Conservation (phyloP, 139 green algal species). For the Chlamydomonas schloesseri region DNA sequence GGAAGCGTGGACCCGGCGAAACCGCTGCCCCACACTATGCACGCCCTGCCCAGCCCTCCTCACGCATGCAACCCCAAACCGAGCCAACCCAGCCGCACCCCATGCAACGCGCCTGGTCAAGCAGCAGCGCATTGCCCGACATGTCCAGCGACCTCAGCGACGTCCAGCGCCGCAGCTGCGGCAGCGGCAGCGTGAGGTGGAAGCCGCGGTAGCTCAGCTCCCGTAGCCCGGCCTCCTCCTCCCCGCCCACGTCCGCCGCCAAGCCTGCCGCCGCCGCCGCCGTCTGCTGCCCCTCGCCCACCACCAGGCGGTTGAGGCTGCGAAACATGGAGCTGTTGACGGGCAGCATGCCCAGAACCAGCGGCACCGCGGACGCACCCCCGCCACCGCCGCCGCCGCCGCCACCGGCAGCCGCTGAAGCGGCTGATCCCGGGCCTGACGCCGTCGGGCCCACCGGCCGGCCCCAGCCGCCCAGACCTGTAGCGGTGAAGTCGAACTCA, state of each 20-base stretch:
- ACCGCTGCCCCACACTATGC: too few species aligned
- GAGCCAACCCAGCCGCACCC: too few species aligned
- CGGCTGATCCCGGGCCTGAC: neutral
- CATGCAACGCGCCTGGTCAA: neutral
- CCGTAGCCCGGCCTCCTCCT: neutral
- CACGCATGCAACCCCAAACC: too few species aligned
- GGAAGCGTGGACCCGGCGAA: too few species aligned
- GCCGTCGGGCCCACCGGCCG: neutral
- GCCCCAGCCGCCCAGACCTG: too few species aligned
- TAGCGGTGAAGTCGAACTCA: too few species aligned
- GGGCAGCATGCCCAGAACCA: neutral
- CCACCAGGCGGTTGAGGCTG: neutral
- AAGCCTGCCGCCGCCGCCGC: neutral
- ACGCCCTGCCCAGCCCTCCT: too few species aligned
- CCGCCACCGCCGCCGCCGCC: neutral
- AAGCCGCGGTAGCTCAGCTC: conserved; percentile 5
- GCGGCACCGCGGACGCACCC: neutral
- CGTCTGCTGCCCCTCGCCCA: neutral
- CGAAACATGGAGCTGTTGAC: neutral
- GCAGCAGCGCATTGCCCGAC: neutral
- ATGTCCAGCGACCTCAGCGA: neutral
- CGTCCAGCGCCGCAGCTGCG: neutral
- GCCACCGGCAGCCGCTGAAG: neutral
- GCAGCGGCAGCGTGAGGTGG: conserved; percentile 9
- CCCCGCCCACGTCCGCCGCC: too few species aligned